phyloP scores from a whole-genome alignment of 2,329 filamentous ascomycete species.

The Cercospora sp. region DNA sequence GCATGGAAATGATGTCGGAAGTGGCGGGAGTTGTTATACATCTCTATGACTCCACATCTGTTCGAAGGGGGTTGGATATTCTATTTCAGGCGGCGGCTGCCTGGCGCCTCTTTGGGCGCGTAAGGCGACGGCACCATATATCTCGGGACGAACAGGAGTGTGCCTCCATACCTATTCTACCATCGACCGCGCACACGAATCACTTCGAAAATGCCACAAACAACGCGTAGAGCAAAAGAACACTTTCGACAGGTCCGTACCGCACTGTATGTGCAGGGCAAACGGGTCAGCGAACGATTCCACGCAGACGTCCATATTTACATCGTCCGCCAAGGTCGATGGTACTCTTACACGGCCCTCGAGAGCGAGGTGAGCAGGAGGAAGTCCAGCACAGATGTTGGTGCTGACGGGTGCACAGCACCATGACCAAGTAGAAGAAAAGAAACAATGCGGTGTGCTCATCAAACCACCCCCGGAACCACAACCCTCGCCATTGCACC shows the following conservation, averaged over 20 bases:
- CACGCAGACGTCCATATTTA: background rate
- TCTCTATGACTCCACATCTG: background rate
- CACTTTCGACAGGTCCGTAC: background rate
- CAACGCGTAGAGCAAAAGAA: background rate
- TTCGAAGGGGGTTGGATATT: background rate
- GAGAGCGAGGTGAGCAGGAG: background rate
- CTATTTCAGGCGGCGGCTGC: background rate
- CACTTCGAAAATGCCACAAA: background rate
- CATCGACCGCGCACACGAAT: background rate
- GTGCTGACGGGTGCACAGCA: background rate
- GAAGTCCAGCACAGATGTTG: background rate
- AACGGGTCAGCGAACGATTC: background rate
- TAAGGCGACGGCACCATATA: background rate
- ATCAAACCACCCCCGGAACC: background rate
- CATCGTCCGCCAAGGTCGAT: background rate
- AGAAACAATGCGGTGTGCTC: background rate
- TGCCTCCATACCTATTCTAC: background rate
- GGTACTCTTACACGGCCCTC: background rate
- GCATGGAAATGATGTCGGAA: background rate
- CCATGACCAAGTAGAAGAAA: background rate
- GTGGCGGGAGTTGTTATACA: background rate
- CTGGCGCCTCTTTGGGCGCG: background rate
- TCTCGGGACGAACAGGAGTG: background rate
- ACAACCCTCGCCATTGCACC: background rate
- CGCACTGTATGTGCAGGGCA: background rate